Evolutionary conservation across 352 stramenopile genomes (phyloP).

Genomic region (Phytopythium litorale): DNA sequence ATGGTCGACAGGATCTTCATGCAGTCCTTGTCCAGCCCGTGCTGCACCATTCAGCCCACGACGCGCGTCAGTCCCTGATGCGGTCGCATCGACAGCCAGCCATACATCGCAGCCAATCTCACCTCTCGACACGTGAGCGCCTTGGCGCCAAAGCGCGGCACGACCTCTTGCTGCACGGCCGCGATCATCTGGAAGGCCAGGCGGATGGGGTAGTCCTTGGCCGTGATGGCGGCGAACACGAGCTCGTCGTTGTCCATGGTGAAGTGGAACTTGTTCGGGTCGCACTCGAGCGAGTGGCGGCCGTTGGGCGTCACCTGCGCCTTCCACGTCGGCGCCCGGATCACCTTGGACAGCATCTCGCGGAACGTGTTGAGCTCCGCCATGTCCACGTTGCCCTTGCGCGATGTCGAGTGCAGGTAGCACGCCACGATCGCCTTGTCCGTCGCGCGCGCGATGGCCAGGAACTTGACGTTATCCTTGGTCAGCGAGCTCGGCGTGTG

Average conservation of each 20-base stretch:
- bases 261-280: constrained; percentile 88
- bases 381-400: constrained; percentile 37
- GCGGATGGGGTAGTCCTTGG: constrained; percentile 80
- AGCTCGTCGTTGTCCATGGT: constrained; percentile 88
- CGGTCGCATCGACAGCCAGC: too few species aligned
- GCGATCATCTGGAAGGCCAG: constrained; percentile 82
- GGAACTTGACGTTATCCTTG: constrained; percentile 81
- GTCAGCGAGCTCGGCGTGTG: constrained; percentile 39
- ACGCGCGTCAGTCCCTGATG: not conserved
- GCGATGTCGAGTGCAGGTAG: constrained; percentile 61
- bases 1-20: constrained; percentile 57
- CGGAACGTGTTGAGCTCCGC: constrained; percentile 62
- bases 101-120: not conserved
- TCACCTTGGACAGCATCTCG: constrained; percentile 82
- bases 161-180: constrained; percentile 69
- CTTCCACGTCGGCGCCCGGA: constrained; percentile 82
- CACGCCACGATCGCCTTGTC: constrained; percentile 80
- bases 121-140: constrained; percentile 76
- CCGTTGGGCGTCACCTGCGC: constrained; percentile 82
- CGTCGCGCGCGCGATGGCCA: constrained; percentile 72
- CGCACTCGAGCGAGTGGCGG: constrained; percentile 82
- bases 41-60: constrained; percentile 17
- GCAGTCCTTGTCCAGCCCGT: constrained; percentile 77
- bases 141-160: constrained; percentile 73
- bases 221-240: constrained; percentile 75